Evolutionary conservation across 75 land plant species (phyloP).

Genomic region (Adiantum capillusveneris): DNA sequence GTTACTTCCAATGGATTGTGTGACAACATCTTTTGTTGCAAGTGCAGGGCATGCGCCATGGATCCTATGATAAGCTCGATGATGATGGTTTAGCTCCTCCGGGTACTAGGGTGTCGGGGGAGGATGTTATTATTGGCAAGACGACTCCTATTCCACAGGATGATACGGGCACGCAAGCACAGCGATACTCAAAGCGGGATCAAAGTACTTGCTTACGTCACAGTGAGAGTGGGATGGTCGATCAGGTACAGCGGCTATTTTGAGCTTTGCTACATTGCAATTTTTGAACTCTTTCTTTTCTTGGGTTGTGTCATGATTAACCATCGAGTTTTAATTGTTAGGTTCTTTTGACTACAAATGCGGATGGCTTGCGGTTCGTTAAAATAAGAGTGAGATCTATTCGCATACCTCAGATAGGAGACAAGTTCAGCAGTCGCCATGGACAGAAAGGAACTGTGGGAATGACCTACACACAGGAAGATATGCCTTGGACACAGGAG

Average conservation of each 20-base stretch:
- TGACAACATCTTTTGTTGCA: too few relatives aligned
- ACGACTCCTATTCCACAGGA: conserved; percentile 89
- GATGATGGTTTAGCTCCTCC: conserved; percentile 99
- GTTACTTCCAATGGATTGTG: not conserved
- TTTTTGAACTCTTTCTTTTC: not conserved
- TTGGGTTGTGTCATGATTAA: not conserved
- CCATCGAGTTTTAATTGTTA: conserved; percentile 8
- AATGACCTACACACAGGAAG: conserved; percentile 98
- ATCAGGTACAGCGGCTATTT: conserved; percentile 52
- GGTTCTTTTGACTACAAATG: conserved; percentile 95
- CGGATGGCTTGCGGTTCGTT: conserved; percentile 94
- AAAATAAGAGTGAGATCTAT: conserved; percentile 97
- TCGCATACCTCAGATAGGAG: conserved; percentile 97
- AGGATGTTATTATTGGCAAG: conserved; percentile 96
- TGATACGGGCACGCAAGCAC: conserved; percentile 72
- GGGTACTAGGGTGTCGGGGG: conserved; percentile 93
- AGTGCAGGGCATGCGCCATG: conserved; percentile 93
- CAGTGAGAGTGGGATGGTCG: conserved; percentile 99
- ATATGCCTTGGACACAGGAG: conserved; percentile 99
- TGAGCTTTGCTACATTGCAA: not conserved
- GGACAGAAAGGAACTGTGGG: conserved; percentile 99
- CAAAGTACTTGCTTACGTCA: conserved; percentile 96
- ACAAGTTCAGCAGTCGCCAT: conserved; percentile 98
- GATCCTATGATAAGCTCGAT: conserved; percentile 98
- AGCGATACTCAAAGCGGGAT: conserved; percentile 78